Percentiles rank a stretch among this genome's conserved stretches.
These are phyloP conservation scores for Plasmodium fragile DNA, from an alignment of 169 alveolate genomes.

Conservation along the genomic window DNA sequence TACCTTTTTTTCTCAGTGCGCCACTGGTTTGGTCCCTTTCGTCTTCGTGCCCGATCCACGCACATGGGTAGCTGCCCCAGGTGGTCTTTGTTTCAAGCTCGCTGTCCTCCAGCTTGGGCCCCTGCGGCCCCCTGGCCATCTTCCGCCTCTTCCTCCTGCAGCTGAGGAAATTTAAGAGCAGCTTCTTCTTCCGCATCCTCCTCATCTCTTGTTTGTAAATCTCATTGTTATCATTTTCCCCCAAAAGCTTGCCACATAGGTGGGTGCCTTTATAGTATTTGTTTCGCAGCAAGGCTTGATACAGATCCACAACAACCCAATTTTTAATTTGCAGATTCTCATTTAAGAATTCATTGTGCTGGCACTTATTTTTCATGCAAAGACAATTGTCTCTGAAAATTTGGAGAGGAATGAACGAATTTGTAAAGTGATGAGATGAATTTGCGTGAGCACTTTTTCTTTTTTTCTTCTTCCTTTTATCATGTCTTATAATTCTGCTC, in stretches of 20 bases:
- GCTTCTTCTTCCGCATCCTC: slow-evolving; percentile 12
- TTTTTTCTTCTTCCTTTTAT: slow-evolving; percentile 47
- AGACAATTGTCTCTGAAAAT: slow-evolving; percentile 17
- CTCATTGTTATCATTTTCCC: neutral
- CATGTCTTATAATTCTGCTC: slow-evolving; percentile 1
- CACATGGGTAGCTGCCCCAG: neutral
- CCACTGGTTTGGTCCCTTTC: neutral
- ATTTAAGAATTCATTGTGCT: slow-evolving; percentile 28
- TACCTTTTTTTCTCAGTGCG: neutral
- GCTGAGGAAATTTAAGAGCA: neutral
- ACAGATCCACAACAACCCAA: slow-evolving; percentile 28
- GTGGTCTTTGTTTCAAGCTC: neutral
- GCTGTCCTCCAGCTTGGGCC: neutral
- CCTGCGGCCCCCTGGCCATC: neutral
- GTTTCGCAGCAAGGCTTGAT: slow-evolving; percentile 27
- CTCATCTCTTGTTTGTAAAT: slow-evolving; percentile 36
- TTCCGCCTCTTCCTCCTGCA: neutral
- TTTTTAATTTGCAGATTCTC: slow-evolving; percentile 42
- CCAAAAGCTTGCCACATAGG: slow-evolving; percentile 20
- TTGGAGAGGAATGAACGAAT: slow-evolving; percentile 67
- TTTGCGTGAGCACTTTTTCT: slow-evolving; percentile 7
- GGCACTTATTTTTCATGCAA: slow-evolving; percentile 55
- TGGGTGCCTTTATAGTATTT: slow-evolving; percentile 55
- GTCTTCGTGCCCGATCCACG: neutral
- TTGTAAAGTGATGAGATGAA: slow-evolving; percentile 26